Percentiles rank a stretch among this genome's conserved stretches.
Evolutionary conservation across 2,329 filamentous ascomycete genomes (phyloP).

Genomic region (Arachnomyces sp.): DNA sequence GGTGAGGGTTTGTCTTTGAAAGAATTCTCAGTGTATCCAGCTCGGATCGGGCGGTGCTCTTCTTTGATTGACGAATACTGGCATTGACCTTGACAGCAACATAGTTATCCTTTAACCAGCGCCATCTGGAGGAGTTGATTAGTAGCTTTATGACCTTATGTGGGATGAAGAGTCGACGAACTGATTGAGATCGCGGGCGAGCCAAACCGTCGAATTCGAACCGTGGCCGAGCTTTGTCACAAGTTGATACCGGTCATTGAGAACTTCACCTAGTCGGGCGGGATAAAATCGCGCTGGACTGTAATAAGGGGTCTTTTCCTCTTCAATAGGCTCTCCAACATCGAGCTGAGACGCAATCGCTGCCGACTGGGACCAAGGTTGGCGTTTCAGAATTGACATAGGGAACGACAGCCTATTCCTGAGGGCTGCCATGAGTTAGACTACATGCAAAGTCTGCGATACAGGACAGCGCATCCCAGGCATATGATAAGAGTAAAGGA

Average conservation of each 20-base stretch:
- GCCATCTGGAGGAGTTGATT: constrained; percentile 16
- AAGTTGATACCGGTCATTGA: constrained; percentile 13
- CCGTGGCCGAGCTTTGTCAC: constrained; percentile 36
- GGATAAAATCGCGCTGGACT: constrained; percentile 8
- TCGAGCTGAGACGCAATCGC: constrained; percentile 3
- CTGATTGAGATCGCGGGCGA: constrained; percentile 19
- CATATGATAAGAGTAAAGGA: too few species aligned
- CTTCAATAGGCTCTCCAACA: constrained; percentile 2
- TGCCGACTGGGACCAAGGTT: constrained; percentile 3
- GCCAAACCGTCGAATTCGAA: constrained; percentile 36
- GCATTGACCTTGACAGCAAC: constrained; percentile 28
- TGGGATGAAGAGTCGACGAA: constrained; percentile 9
- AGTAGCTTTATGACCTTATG: constrained; percentile 1
- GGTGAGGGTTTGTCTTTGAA: constrained; percentile 17
- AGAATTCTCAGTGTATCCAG: constrained; percentile 22
- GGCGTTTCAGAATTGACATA: background rate
- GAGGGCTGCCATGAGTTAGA: too few species aligned
- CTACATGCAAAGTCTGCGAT: too few species aligned
- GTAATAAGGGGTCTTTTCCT: constrained; percentile 5
- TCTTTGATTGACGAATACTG: background rate
- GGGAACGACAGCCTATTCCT: too few species aligned
- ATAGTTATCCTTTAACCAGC: constrained; percentile 20
- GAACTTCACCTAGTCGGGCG: constrained; percentile 7
- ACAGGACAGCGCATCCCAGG: too few species aligned
- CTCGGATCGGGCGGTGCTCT: constrained; percentile 13